Percentiles rank a stretch among this genome's conserved stretches.
Conservation (phyloP, 2,329 filamentous ascomycete genomes). For the Neonectria coccinea region DNA sequence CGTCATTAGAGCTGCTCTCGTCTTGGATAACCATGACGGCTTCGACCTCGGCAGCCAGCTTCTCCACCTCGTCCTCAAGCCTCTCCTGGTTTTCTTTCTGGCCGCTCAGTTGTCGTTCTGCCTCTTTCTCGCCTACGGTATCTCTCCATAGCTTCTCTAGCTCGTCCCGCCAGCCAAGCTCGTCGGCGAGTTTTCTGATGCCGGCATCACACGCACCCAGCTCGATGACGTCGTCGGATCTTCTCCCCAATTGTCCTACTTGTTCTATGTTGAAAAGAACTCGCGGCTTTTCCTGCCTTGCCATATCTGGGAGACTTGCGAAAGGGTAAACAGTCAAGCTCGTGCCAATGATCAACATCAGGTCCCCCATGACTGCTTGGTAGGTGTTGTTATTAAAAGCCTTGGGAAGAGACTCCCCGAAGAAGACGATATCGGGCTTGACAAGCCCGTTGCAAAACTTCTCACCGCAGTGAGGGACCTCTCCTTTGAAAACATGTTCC, state of each 20-base stretch:
- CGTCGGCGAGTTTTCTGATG: slow-evolving; percentile 80
- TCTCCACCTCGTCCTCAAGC: slow-evolving; percentile 59
- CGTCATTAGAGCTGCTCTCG: slow-evolving; percentile 31
- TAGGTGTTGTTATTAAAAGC: slow-evolving; percentile 52
- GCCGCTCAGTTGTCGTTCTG: slow-evolving; percentile 58
- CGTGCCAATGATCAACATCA: slow-evolving; percentile 89
- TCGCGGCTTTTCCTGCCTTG: slow-evolving; percentile 73
- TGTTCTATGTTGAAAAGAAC: slow-evolving; percentile 88
- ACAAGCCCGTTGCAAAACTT: slow-evolving; percentile 79
- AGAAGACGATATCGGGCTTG: slow-evolving; percentile 96
- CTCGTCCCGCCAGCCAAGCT: slow-evolving; percentile 87
- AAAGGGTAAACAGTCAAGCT: slow-evolving; percentile 92
- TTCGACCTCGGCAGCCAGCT: slow-evolving; percentile 53
- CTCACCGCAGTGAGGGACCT: slow-evolving; percentile 76
- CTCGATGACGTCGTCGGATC: slow-evolving; percentile 85
- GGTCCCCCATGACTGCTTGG: slow-evolving; percentile 73
- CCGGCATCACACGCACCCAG: slow-evolving; percentile 87
- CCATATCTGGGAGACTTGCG: slow-evolving; percentile 78
- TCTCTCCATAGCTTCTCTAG: slow-evolving; percentile 80
- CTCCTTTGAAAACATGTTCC: slow-evolving; percentile 71
- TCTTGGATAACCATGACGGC: slow-evolving; percentile 48
- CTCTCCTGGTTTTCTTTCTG: slow-evolving; percentile 54
- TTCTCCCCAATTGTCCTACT: slow-evolving; percentile 81
- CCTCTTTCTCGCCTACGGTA: slow-evolving; percentile 72
- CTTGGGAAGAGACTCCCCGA: slow-evolving; percentile 75